These are phyloP conservation scores for Zizania palustris DNA, from an alignment of 202 grass and related monocot species.

Conservation along the genomic window DNA sequence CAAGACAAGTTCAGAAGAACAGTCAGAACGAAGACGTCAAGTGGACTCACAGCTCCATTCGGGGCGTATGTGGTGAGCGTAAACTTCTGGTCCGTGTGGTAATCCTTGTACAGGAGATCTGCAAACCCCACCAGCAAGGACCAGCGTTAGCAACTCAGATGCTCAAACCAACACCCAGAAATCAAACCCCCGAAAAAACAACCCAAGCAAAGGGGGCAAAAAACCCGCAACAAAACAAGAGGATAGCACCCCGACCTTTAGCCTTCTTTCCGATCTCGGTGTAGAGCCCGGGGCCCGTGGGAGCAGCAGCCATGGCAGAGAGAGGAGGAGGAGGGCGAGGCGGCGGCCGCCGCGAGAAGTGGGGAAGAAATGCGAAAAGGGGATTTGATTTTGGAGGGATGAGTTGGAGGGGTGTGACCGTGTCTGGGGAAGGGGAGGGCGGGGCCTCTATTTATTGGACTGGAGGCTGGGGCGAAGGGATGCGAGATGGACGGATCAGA, in stretches of 20 bases:
- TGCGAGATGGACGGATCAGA: constrained; percentile 12
- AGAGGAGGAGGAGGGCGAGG: not conserved
- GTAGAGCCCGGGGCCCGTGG: constrained; percentile 73
- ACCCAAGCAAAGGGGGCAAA: constrained; percentile 2
- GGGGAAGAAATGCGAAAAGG: not conserved
- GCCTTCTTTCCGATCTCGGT: constrained; percentile 84
- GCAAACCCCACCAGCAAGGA: not conserved
- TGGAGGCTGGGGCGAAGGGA: not conserved
- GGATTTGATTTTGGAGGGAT: constrained; percentile 32
- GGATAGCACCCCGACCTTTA: constrained; percentile 42
- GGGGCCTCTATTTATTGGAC: constrained; percentile 30
- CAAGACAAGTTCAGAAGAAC: not conserved
- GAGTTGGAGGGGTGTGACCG: no score
- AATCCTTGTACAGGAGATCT: constrained; percentile 94
- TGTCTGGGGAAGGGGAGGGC: not conserved
- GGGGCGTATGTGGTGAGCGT: constrained; percentile 68
- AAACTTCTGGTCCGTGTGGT: constrained; percentile 76
- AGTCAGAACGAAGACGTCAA: not conserved
- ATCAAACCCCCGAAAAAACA: not conserved
- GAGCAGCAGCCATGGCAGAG: constrained; percentile 12
- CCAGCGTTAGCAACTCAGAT: constrained; percentile 16
- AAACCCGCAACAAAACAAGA: not conserved
- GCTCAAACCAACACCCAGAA: constrained; percentile 7
- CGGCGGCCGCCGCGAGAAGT: not conserved
- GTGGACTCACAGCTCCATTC: constrained; percentile 70